Evolutionary conservation across 2,329 filamentous ascomycete species (phyloP), one percentile per base, ranked within the genome.

Genomic region (Calonectria hawksworthii): DNA sequence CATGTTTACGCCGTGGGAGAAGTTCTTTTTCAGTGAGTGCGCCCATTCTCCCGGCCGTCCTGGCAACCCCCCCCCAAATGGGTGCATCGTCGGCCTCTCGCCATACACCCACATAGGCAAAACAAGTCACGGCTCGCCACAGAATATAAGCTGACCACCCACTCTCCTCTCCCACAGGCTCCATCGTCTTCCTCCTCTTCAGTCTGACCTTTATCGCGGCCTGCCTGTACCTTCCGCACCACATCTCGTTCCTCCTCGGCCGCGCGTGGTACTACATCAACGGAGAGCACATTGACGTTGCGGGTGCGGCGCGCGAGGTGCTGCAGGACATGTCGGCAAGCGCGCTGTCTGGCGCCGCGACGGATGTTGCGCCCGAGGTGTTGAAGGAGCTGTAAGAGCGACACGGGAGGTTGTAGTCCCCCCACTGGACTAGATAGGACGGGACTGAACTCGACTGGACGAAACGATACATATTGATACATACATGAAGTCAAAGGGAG

Each of bases 1-100:
- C 90, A 99, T 99, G 94, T 94, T 98, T 81, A 98, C 96, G 47
- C 94, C 96, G 1, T 96, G 94, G 68, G 97, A 99, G 89, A 98
- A 98, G 86, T 96, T 98, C 86, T 93, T 98, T 81, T 98, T 99
- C 87, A 99, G 97, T 99, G 91, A 73, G 95, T 86, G 8, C 26
- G 14, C 52, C 54, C 68, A 68, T 16, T 38, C 28, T n/a, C 59
- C 30, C 61, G 44, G 30, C 34, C 44, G 47, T 63, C 28, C 34
- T 13, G 10, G 13, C 28, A n/a, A 10, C 16, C 18, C 23, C 16
- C 18, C 23, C 41, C 36, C 21, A 23, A 69, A 36, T n/a, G 6
- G 32, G 10, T 14, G 26, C 36, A 28, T 72, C 64, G 32, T 44
- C 44, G 64, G 54, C 38, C 41, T 47, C 51, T 73, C 30, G 36